Conservation (phyloP, 225 moss, liverwort and hornwort species). For the Bryoerythrophyllum caledonicum region DNA sequence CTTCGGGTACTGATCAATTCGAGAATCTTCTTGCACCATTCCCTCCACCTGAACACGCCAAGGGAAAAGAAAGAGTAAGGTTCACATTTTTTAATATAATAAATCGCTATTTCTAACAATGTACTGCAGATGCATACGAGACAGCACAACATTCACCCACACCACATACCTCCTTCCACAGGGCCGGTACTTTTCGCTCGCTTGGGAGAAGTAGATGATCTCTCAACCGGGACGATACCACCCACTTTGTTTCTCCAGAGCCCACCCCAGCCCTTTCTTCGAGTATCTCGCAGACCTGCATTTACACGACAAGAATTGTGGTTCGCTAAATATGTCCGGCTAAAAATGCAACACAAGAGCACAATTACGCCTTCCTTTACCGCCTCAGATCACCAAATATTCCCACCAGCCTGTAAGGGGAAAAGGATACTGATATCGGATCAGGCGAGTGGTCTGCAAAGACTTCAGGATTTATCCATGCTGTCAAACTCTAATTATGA, state of each 20-base stretch:
- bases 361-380: background rate
- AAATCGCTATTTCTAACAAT: background rate
- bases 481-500: constrained; percentile 8
- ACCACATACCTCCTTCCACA: constrained; percentile 78
- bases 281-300: constrained; percentile 89
- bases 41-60: constrained; percentile 74
- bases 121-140: background rate
- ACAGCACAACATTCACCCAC: background rate
- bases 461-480: background rate
- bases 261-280: constrained; percentile 68
- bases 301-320: constrained; percentile 8
- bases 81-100: background rate
- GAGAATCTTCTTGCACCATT: constrained; percentile 89
- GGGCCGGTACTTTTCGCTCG: constrained; percentile 67
- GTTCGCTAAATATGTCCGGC: background rate
- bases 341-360: background rate
- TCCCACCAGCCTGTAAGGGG: background rate
- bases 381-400: constrained; percentile 1
- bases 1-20: constrained; percentile 97
- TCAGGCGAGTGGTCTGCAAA: background rate
- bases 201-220: constrained; percentile 85
- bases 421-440: background rate
- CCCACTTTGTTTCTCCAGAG: constrained; percentile 70
- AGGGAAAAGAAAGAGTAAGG: constrained; percentile 16
- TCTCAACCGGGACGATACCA: constrained; percentile 87